A percentile compares a stretch with the other conserved stretches of the same genome.
Evolutionary conservation across 139 green algal genomes (phyloP).

Genomic region (Mychonastes homosphaera): DNA sequence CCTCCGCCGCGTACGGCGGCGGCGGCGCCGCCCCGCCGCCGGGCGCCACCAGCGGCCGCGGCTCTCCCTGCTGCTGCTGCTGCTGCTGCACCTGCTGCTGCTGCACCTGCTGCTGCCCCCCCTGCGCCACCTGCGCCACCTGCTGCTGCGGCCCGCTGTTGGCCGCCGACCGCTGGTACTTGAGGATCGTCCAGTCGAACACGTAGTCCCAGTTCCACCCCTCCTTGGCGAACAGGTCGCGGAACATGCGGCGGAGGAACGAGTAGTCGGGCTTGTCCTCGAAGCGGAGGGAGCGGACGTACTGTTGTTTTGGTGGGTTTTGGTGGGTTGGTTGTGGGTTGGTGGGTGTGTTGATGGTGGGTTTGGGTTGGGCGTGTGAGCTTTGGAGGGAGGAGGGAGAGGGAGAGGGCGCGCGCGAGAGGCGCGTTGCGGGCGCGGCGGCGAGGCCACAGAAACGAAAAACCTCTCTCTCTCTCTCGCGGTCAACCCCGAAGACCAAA

Average conservation of each 20-base stretch:
- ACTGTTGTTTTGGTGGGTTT: too few relatives aligned
- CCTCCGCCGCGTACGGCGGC: not conserved
- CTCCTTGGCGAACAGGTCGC: conserved; percentile 95
- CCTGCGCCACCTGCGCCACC: conserved; percentile 8
- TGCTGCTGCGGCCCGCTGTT: conserved; percentile 6
- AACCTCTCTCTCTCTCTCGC: not conserved
- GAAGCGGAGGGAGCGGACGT: conserved; percentile 60
- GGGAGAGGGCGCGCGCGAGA: not conserved
- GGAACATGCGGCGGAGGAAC: conserved; percentile 92
- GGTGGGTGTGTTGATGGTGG: too few relatives aligned
- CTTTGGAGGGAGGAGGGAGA: not conserved
- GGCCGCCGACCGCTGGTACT: conserved; percentile 75
- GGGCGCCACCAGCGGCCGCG: not conserved
- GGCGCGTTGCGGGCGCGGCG: not conserved
- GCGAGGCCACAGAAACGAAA: conserved; percentile 26
- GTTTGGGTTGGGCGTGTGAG: conserved; percentile 33
- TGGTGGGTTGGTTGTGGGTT: too few relatives aligned
- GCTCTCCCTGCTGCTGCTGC: conserved; percentile 1
- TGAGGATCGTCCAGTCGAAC: conserved; percentile 99
- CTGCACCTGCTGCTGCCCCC: not conserved
- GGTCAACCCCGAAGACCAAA: conserved; percentile 25
- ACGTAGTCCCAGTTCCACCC: conserved; percentile 98
- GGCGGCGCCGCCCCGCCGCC: not conserved
- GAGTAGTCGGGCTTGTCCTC: conserved; percentile 99
- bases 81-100: conserved; percentile 3